Conservation (phyloP, 2,329 filamentous ascomycete species). For the Alternaria novae-zelandiae region DNA sequence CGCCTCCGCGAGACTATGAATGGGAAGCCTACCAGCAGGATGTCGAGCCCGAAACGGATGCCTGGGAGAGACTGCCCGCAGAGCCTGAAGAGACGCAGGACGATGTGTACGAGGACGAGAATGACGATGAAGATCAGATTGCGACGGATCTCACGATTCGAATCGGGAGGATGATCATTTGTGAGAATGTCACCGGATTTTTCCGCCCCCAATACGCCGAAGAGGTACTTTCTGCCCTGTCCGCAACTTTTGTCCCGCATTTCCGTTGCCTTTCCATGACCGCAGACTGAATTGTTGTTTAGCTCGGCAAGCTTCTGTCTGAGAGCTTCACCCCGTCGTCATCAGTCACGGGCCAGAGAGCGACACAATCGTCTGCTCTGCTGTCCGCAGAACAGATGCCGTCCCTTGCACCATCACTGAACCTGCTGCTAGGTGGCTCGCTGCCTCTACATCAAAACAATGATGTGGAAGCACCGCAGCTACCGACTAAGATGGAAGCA, state of each 20-base stretch:
- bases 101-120: conserved; percentile 48
- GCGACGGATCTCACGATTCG: conserved; percentile 48
- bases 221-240: conserved; percentile 43
- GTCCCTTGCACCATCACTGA: conserved; percentile 45
- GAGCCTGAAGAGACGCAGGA: conserved; percentile 47
- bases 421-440: conserved; percentile 42
- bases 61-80: conserved; percentile 46
- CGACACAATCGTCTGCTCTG: conserved; percentile 43
- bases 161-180: conserved; percentile 50
- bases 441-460: conserved; percentile 34
- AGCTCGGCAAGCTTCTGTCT: conserved; percentile 48
- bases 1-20: conserved; percentile 48
- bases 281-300: conserved; percentile 35
- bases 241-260: conserved; percentile 10
- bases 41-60: conserved; percentile 46
- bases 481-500: conserved; percentile 46
- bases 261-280: conserved; percentile 9
- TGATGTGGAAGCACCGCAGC: conserved; percentile 38
- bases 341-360: conserved; percentile 45
- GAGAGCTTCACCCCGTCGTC: conserved; percentile 40
- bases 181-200: conserved; percentile 48
- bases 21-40: conserved; percentile 50
- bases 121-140: conserved; percentile 48
- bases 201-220: conserved; percentile 50
- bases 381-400: conserved; percentile 48